A percentile compares a stretch with the other conserved stretches of the same genome.
phyloP scores from a whole-genome alignment of 257 asterid genomes.

The Solanum sejunctum region DNA sequence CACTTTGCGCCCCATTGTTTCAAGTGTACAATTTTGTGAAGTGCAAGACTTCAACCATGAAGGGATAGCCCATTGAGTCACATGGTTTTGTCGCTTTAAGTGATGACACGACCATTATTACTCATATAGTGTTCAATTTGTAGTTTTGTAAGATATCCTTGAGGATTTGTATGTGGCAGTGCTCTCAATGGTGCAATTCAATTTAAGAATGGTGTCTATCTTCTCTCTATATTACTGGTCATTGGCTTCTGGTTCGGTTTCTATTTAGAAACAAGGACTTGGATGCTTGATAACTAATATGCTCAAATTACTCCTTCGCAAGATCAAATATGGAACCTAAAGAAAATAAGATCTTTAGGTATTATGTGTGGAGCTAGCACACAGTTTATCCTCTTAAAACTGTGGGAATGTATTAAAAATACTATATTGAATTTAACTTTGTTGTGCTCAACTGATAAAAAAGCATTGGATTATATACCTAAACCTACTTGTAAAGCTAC shows the following conservation, averaged over 20 bases:
- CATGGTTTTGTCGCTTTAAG: not conserved
- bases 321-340: not conserved
- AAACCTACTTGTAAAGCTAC: not conserved
- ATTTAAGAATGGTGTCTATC: not conserved
- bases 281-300: not conserved
- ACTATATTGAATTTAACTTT: not conserved
- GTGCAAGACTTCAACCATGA: not conserved
- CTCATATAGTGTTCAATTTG: not conserved
- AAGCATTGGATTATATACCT: not conserved
- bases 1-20: not conserved
- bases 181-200: not conserved
- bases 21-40: not conserved
- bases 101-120: not conserved
- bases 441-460: not conserved
- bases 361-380: too few relatives aligned
- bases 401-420: not conserved
- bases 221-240: not conserved
- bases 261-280: not conserved
- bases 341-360: not conserved
- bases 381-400: not conserved
- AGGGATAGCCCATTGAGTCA: not conserved
- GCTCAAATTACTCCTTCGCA: not conserved
- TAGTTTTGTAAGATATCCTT: not conserved
- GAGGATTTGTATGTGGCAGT: not conserved
- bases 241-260: not conserved